Percentiles rank a stretch among this genome's conserved stretches.
These are phyloP conservation scores for Chlamydomonas eustigma DNA, from an alignment of 139 green algal species.

Conservation along the genomic window DNA sequence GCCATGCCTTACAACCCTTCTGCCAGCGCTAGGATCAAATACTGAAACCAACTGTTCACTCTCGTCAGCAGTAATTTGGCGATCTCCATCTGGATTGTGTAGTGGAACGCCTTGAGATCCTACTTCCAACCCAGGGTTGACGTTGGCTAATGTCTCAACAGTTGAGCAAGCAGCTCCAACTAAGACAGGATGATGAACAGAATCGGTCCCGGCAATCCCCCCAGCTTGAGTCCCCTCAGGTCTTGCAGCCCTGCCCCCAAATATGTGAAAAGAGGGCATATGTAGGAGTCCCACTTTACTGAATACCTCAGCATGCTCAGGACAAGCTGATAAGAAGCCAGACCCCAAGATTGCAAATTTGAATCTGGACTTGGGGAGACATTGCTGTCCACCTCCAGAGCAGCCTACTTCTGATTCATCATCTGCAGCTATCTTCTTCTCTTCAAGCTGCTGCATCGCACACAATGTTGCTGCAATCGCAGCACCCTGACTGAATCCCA, in stretches of 20 bases:
- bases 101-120: too few species aligned
- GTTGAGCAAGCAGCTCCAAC: neutral
- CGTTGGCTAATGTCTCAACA: too few species aligned
- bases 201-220: neutral
- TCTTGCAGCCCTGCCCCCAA: constrained; percentile 12
- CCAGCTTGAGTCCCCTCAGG: neutral
- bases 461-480: constrained; percentile 40
- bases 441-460: constrained; percentile 31
- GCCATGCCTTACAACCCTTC: constrained; percentile 12
- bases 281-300: neutral
- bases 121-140: too few species aligned
- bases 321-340: constrained; percentile 15
- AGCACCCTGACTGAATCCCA: constrained; percentile 76
- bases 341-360: constrained; percentile 36
- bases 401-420: neutral
- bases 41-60: constrained; percentile 14
- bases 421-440: neutral
- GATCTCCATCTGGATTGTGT: neutral
- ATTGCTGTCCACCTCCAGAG: neutral
- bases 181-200: neutral
- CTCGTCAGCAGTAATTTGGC: neutral
- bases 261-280: constrained; percentile 39
- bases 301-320: constrained; percentile 19
- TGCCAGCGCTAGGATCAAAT: constrained; percentile 46
- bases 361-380: neutral